A percentile compares a stretch with the other conserved stretches of the same genome.
phyloP scores from a whole-genome alignment of 805 yeast species.

The Metschnikowia shivogae region DNA sequence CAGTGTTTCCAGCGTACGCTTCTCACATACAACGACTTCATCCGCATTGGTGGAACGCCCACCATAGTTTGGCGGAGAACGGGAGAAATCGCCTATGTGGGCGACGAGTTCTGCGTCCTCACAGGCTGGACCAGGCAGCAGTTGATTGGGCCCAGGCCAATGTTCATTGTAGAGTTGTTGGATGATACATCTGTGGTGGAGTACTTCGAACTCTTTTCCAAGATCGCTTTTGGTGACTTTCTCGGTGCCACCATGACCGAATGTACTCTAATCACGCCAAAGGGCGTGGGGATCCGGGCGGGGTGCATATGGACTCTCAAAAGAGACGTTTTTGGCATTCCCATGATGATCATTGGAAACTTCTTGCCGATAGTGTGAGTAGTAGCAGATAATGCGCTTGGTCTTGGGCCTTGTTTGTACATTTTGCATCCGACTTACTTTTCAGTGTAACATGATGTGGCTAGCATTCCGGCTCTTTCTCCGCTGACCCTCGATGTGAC shows the following conservation, averaged over 20 bases:
- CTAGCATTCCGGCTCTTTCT: too few species aligned
- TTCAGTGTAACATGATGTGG: too few species aligned
- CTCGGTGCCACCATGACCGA: slow-evolving; percentile 82
- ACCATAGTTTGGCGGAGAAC: slow-evolving; percentile 94
- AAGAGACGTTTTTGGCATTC: slow-evolving; percentile 93
- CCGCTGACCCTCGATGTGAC: too few species aligned
- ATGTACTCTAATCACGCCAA: slow-evolving; percentile 70
- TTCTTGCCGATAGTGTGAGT: slow-evolving; percentile 68
- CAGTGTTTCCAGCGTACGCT: slow-evolving; percentile 92
- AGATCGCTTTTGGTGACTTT: slow-evolving; percentile 87
- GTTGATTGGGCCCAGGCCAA: slow-evolving; percentile 55
- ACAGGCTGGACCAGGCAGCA: slow-evolving; percentile 86
- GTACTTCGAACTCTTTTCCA: slow-evolving; percentile 79
- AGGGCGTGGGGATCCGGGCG: slow-evolving; percentile 59
- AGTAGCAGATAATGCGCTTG: not conserved
- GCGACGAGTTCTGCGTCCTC: slow-evolving; percentile 85
- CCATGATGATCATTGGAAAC: slow-evolving; percentile 94
- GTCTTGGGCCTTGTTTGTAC: too few species aligned
- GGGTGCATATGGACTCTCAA: slow-evolving; percentile 90
- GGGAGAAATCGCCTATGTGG: slow-evolving; percentile 91
- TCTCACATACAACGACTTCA: slow-evolving; percentile 81
- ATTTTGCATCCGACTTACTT: too few species aligned
- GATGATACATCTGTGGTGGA: slow-evolving; percentile 85
- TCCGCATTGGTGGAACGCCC: slow-evolving; percentile 85
- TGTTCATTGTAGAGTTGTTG: slow-evolving; percentile 76